phyloP scores from a whole-genome alignment of 208 protist species.

The Trypanosoma grayi region DNA sequence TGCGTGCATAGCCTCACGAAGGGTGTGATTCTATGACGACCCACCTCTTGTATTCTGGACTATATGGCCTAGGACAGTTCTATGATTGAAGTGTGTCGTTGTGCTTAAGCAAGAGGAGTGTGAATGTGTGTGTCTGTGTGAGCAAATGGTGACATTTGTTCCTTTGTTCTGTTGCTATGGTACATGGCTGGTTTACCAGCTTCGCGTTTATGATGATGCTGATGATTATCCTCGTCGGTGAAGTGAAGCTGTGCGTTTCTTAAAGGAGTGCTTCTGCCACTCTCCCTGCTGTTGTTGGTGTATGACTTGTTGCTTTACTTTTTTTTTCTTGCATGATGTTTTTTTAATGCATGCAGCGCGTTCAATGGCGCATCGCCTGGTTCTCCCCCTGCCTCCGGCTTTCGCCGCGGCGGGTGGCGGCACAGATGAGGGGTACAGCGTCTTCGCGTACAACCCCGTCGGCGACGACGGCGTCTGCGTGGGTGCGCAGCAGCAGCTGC shows the following conservation, averaged over 20 bases:
- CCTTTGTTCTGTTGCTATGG: neutral
- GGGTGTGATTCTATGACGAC: no score
- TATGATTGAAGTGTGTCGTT: neutral
- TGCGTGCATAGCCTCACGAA: no score
- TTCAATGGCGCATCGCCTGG: conserved; percentile 46
- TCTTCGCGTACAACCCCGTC: conserved; percentile 16
- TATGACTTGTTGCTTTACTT: conserved; percentile 9
- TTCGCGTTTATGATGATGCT: no score
- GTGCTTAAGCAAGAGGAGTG: neutral
- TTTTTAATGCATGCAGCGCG: conserved; percentile 1
- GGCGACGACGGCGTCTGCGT: neutral
- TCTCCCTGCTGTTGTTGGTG: neutral
- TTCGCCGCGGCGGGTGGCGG: conserved; percentile 19
- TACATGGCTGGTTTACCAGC: no score
- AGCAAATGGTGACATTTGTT: neutral
- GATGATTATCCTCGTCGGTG: no score
- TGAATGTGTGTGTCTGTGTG: neutral
- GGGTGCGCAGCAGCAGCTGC: conserved; percentile 22
- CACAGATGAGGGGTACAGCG: conserved; percentile 29
- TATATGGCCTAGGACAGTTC: no score
- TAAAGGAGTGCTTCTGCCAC: neutral
- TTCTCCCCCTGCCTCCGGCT: conserved; percentile 54
- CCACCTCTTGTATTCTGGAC: no score
- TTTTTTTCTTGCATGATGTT: conserved; percentile 12
- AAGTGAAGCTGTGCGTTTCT: no score